These are phyloP conservation scores for Hymenoscyphus fructigenus DNA, from an alignment of 2,329 filamentous ascomycete species.

Conservation along the genomic window DNA sequence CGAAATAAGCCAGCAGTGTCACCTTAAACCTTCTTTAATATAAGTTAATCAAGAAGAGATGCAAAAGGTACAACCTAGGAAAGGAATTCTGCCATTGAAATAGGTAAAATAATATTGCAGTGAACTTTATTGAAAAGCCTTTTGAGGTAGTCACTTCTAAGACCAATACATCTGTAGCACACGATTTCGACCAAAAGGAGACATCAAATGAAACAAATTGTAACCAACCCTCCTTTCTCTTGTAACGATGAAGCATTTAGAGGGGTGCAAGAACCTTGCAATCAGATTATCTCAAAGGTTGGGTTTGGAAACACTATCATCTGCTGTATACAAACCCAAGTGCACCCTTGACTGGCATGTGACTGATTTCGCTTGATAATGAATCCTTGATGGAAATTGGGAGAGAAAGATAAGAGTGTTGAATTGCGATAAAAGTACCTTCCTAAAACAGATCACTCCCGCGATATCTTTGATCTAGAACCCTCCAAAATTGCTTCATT, in stretches of 20 bases:
- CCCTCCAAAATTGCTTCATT: not conserved
- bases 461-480: conserved; percentile 1
- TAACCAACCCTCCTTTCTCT: not conserved
- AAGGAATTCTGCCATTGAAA: not conserved
- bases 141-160: not conserved
- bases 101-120: not conserved
- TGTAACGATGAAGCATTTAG: not conserved
- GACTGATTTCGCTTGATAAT: not conserved
- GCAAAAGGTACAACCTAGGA: not conserved
- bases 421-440: not conserved
- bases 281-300: not conserved
- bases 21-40: not conserved
- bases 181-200: not conserved
- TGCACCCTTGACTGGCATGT: not conserved
- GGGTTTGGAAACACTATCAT: not conserved
- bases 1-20: not conserved
- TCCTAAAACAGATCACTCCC: not conserved
- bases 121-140: not conserved
- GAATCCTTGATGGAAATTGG: not conserved
- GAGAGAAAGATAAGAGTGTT: not conserved
- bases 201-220: not conserved
- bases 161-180: not conserved
- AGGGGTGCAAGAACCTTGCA: not conserved
- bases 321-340: not conserved
- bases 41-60: not conserved